A percentile compares a stretch with the other conserved stretches of the same genome.
Evolutionary conservation across 2,329 filamentous ascomycete species (phyloP).

Genomic region (Clonostachys solani): DNA sequence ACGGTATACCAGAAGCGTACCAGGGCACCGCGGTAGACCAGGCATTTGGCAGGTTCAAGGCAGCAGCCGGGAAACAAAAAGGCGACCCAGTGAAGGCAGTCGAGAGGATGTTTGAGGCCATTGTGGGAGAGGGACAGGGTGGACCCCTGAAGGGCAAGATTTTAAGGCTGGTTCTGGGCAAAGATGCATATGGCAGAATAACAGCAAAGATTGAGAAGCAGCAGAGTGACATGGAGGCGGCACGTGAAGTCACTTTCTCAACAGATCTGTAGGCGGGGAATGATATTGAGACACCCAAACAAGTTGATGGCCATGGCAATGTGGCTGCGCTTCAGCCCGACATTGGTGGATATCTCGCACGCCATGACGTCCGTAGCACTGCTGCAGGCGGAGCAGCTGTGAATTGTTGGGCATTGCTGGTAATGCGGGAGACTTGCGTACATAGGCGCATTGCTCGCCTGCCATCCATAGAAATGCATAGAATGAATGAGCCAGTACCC

Average conservation of each 20-base stretch:
- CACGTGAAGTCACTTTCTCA: background rate
- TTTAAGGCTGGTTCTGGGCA: slow-evolving; percentile 25
- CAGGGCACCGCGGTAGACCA: slow-evolving; percentile 14
- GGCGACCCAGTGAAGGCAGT: slow-evolving; percentile 32
- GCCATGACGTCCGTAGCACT: too few relatives aligned
- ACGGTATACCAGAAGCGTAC: slow-evolving; percentile 10
- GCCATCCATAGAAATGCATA: too few relatives aligned
- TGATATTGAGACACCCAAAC: too few relatives aligned
- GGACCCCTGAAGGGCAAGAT: slow-evolving; percentile 19
- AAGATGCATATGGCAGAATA: slow-evolving; percentile 21
- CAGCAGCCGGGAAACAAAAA: slow-evolving; percentile 22
- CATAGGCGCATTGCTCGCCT: too few relatives aligned
- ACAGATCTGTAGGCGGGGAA: background rate
- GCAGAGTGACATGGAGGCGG: slow-evolving; percentile 2
- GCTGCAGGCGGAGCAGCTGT: too few relatives aligned
- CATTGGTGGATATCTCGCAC: too few relatives aligned
- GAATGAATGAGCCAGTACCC: too few relatives aligned
- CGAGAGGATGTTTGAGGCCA: slow-evolving; percentile 28
- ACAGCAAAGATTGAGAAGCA: slow-evolving; percentile 11
- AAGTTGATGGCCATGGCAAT: too few relatives aligned
- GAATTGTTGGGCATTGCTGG: too few relatives aligned
- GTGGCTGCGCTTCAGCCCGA: too few relatives aligned
- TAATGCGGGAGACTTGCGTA: too few relatives aligned
- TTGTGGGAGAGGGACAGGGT: slow-evolving; percentile 18
- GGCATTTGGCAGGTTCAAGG: slow-evolving; percentile 14